Base-by-base conservation (phyloP, 2,329 filamentous ascomycete species). In the Colletotrichum magnum region DNA sequence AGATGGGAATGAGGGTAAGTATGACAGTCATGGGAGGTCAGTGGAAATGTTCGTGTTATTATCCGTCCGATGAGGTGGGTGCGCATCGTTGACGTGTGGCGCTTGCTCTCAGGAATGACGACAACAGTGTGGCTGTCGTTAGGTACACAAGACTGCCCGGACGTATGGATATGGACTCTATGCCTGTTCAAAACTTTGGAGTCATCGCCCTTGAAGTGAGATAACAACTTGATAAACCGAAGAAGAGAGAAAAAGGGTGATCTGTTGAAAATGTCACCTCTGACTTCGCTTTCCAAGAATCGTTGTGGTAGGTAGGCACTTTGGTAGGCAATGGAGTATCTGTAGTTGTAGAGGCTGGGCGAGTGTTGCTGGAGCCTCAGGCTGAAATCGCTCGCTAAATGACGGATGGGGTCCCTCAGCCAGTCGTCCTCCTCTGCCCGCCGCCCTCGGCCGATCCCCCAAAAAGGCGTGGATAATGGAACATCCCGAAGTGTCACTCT, bases 391-490 rank as follows among this genome's bases (percentile, higher is more conserved):
- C 54, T 70, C 58, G 64, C 58, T 68, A 53, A 53, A 53, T 58
- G 68, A 58, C 47, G 28, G 64, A 48, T 58, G 47, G 63, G 64
- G 68, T 68, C 58, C 15, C 45, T 50, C 58, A 58, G 68, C 58
- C 57, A 45, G 64, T 54, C 58, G 21, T 18, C 21, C 47, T n/a
- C 16, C 18, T 16, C 18, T 18, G 16, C 53, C 54, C 57, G 62
- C 52, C 64, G 64, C 68, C 64, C 64, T 52, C 68, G 68, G 68
- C 41, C 68, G 58, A 51, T 68, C 48, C 67, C 32, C 68, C 68
- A 60, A 58, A 67, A 70, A 64, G 68, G 54, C 36, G 47, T 66
- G 63, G 51, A 66, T 66, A 48, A 68, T 58, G 68, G 64, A 68
- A 70, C 48, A 68, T 70, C 58, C 68, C 64, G 68, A 68, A 48